Base-by-base conservation (phyloP, 768 basidiomycete species). In the Trametes coccinea region DNA sequence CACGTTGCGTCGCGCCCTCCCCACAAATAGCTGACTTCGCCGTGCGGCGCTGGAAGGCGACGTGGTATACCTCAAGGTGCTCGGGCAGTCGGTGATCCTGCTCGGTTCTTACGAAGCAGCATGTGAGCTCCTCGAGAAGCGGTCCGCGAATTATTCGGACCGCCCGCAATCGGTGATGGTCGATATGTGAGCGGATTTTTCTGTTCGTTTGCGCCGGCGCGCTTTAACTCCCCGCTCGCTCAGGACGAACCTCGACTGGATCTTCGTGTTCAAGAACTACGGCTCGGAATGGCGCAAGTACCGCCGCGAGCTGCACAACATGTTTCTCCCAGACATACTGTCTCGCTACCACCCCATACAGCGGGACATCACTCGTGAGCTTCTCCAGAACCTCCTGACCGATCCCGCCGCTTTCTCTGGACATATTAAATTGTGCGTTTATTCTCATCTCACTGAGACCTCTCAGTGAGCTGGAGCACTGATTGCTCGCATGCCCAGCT, bases 131-230 rank as follows among this genome's bases (percentile, higher is more conserved):
- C 75, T 92, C 65, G 90, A 92, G 59, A 88, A 83, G 69, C 80
- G 84, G 31, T 87, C 88, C 5, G 76, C 81, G 9, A 85, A 89
- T 29, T 92, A 91, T 70, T 86, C 89, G 5, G 90, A 91, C 73
- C 88, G 87, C 68, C 87, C 87, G 0, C 75, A 77, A 31, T 75
- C 90, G 29, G 78, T 88, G 46, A 91, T 92, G 90, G 77, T 75
- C 13, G 88, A 92, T 53, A 76, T 90, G 82, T 90, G 67, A 69
- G 86, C 83, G 29, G 14, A 34, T 7, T 27, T 27, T 16, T 27
- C 9, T 29, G n/a, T 27, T 16, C 13, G 16, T 31, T 9, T 31
- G 53, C 27, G 48, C 46, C 31, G 30, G 66, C 82, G 84, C 69
- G 87, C 86, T 81, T 79, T 79, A 11, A 31, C 34, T 0, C 34